Evolutionary conservation across 345 rosid genomes (phyloP).

Genomic region (Isatis tinctoria): DNA sequence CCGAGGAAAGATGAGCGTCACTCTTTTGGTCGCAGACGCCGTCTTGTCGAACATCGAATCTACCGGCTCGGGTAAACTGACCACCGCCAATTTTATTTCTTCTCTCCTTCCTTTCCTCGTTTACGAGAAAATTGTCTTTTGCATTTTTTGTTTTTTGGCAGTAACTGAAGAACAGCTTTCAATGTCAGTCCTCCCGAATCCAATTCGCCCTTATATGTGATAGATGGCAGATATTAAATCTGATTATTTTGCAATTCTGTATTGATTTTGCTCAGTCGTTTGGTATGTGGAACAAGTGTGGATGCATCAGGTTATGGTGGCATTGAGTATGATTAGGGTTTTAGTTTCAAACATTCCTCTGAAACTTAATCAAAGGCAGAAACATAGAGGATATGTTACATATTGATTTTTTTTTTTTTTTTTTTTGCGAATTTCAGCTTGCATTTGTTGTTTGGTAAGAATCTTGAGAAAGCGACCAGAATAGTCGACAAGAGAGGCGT

Average conservation of each 20-base stretch:
- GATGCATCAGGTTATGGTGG: neutral
- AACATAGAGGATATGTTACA: neutral
- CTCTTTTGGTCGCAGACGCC: constrained; percentile 49
- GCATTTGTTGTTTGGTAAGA: constrained; percentile 88
- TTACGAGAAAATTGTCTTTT: neutral
- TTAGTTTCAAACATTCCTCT: neutral
- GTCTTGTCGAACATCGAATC: constrained; percentile 59
- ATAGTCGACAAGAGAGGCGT: constrained; percentile 76
- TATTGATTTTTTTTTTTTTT: neutral
- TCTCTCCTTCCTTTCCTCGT: neutral
- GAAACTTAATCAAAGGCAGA: neutral
- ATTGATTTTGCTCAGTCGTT: neutral
- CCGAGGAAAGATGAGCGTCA: constrained; percentile 33
- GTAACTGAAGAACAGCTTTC: constrained; percentile 80
- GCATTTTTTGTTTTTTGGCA: constrained; percentile 16
- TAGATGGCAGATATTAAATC: neutral
- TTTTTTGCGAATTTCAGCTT: constrained; percentile 37
- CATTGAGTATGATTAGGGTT: neutral
- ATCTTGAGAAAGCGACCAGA: constrained; percentile 74
- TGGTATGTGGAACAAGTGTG: neutral
- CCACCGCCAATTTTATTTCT: neutral
- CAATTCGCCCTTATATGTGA: neutral
- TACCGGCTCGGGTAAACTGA: constrained; percentile 42
- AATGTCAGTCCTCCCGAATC: constrained; percentile 40
- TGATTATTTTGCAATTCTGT: neutral